A percentile compares a stretch with the other conserved stretches of the same genome.
These are phyloP conservation scores for Penicillium taxi DNA, from an alignment of 495 filamentous ascomycete species.

Conservation along the genomic window DNA sequence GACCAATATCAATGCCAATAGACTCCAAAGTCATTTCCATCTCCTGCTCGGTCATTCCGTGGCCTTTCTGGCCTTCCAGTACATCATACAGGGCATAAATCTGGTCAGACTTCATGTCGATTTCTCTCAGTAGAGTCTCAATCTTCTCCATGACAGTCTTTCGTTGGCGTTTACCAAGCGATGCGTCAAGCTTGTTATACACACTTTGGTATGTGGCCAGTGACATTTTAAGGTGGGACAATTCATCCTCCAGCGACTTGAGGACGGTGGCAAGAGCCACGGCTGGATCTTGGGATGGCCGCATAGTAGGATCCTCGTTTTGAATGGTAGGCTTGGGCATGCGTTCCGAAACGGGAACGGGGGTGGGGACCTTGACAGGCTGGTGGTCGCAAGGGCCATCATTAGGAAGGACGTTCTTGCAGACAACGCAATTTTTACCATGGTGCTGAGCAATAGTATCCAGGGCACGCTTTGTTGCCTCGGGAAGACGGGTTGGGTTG, in stretches of 20 bases:
- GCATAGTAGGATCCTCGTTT: constrained; percentile 66
- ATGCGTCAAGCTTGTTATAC: constrained; percentile 63
- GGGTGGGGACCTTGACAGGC: constrained; percentile 55
- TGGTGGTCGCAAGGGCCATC: constrained; percentile 35
- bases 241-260: constrained; percentile 74
- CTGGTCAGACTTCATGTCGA: constrained; percentile 77
- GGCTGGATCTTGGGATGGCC: constrained; percentile 66
- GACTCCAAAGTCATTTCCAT: constrained; percentile 60
- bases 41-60: constrained; percentile 56
- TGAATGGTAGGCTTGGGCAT: constrained; percentile 41
- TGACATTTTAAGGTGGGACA: constrained; percentile 67
- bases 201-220: constrained; percentile 47
- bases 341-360: constrained; percentile 64
- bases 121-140: constrained; percentile 51
- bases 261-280: constrained; percentile 71
- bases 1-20: constrained; percentile 43
- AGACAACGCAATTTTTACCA: constrained; percentile 65
- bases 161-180: constrained; percentile 59
- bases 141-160: constrained; percentile 58
- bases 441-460: constrained; percentile 55
- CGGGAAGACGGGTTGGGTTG: constrained; percentile 30
- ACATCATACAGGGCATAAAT: constrained; percentile 88
- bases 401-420: constrained; percentile 49
- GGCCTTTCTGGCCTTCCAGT: constrained; percentile 71
- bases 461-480: constrained; percentile 50